Evolutionary conservation across 2,329 filamentous ascomycete species (phyloP).

Genomic region (Beauveria sp.): DNA sequence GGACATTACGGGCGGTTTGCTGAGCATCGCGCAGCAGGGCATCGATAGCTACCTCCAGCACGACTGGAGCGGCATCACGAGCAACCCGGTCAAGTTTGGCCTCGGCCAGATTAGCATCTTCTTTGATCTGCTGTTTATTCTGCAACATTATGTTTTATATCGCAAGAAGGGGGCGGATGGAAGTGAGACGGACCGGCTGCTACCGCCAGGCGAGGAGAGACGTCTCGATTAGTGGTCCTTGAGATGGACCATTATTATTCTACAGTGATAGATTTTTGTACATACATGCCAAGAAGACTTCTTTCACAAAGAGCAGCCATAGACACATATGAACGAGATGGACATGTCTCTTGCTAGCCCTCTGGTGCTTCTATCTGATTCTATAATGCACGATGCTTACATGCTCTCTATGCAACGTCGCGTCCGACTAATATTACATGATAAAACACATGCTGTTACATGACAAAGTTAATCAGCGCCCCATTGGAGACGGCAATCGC

Average conservation of each 20-base stretch:
- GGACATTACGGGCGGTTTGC: conserved; percentile 71
- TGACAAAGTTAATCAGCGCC: conserved; percentile 67
- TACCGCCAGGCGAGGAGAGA: conserved; percentile 22
- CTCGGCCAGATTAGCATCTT: conserved; percentile 78
- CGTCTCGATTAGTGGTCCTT: conserved; percentile 9
- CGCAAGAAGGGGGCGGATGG: conserved; percentile 13
- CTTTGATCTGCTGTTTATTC: conserved; percentile 80
- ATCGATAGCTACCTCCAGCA: conserved; percentile 78
- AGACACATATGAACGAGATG: not conserved
- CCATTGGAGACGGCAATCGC: conserved; percentile 60
- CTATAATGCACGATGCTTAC: not conserved
- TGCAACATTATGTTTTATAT: conserved; percentile 84
- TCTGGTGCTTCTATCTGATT: not conserved
- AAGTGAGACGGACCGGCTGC: conserved; percentile 20
- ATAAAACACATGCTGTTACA: conserved; percentile 24
- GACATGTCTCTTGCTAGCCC: not conserved
- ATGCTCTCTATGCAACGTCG: not conserved
- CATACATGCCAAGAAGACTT: not conserved
- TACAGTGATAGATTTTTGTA: not conserved
- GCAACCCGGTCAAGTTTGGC: conserved; percentile 85
- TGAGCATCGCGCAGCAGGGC: conserved; percentile 73
- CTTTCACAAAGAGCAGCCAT: not conserved
- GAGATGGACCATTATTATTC: not conserved
- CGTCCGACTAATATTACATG: not conserved
- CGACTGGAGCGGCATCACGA: conserved; percentile 85